Percentiles rank a stretch among this genome's conserved stretches.
Evolutionary conservation across 257 asterid genomes (phyloP).

Genomic region (Jaltomata sinuosa): DNA sequence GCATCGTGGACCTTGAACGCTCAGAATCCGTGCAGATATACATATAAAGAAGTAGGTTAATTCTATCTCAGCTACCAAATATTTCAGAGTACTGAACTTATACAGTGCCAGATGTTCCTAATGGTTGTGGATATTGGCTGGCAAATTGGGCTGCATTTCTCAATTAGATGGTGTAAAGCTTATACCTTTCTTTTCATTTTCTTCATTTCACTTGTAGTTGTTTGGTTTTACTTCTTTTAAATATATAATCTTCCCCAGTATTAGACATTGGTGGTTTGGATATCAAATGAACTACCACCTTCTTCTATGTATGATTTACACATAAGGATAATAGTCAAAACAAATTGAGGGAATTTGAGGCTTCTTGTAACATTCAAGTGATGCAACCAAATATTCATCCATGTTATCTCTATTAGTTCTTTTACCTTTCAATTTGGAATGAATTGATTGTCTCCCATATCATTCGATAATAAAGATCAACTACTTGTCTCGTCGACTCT

Average conservation of each 20-base stretch:
- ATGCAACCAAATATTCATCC: neutral
- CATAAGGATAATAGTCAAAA: neutral
- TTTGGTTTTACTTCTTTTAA: constrained; percentile 4
- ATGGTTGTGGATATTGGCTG: constrained; percentile 20
- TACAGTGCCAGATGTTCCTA: constrained; percentile 13
- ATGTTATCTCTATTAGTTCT: neutral
- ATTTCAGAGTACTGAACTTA: constrained; percentile 15
- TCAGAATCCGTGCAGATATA: neutral
- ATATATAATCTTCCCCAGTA: neutral
- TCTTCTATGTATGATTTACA: neutral
- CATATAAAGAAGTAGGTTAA: constrained; percentile 8
- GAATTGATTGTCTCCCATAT: neutral
- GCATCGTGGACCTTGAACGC: constrained; percentile 60
- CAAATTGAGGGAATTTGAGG: neutral
- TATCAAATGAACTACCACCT: neutral
- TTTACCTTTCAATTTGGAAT: neutral
- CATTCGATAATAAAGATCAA: neutral
- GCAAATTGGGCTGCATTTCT: constrained; percentile 24
- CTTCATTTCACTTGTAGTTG: constrained; percentile 19
- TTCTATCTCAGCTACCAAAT: constrained; percentile 7
- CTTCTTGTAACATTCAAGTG: neutral
- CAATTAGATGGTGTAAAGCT: constrained; percentile 21
- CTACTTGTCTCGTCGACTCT: neutral
- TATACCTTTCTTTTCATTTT: constrained; percentile 3
- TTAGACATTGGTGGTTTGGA: neutral